These are phyloP conservation scores for Entomortierella chlamydospora DNA, from an alignment of 192 early-diverging fungal species.

Conservation along the genomic window DNA sequence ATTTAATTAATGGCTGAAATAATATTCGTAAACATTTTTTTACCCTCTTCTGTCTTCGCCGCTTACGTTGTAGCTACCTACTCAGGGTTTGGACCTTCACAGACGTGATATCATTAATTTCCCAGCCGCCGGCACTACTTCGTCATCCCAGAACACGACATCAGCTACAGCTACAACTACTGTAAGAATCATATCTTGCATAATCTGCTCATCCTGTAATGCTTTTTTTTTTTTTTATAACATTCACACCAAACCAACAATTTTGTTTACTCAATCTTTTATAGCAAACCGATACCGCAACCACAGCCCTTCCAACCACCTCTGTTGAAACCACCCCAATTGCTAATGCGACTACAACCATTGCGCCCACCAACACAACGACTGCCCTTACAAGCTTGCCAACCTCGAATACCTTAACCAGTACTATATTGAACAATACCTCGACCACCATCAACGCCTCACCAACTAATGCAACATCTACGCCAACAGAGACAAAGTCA, in stretches of 20 bases:
- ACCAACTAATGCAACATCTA: conserved; percentile 1
- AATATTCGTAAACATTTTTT: neutral
- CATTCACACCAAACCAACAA: neutral
- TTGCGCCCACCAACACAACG: neutral
- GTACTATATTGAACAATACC: neutral
- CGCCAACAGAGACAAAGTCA: neutral
- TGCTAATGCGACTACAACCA: neutral
- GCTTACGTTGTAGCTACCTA: neutral
- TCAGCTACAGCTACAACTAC: too few relatives aligned
- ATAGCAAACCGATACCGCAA: neutral
- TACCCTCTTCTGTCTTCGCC: neutral
- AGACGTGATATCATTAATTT: neutral
- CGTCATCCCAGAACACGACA: too few relatives aligned
- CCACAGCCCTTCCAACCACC: neutral
- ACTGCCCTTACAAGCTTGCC: neutral
- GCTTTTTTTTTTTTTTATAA: neutral
- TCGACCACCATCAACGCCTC: neutral
- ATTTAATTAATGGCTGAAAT: neutral
- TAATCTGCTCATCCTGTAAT: neutral
- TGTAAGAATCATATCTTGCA: too few relatives aligned
- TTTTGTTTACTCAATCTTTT: neutral
- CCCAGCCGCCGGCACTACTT: too few relatives aligned
- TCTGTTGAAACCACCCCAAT: neutral
- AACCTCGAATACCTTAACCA: neutral
- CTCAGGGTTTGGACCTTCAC: neutral